Evolutionary conservation across 2,329 filamentous ascomycete genomes (phyloP), one percentile per base, ranked within the genome.

Genomic region (Pyrenochaeta sp.): DNA sequence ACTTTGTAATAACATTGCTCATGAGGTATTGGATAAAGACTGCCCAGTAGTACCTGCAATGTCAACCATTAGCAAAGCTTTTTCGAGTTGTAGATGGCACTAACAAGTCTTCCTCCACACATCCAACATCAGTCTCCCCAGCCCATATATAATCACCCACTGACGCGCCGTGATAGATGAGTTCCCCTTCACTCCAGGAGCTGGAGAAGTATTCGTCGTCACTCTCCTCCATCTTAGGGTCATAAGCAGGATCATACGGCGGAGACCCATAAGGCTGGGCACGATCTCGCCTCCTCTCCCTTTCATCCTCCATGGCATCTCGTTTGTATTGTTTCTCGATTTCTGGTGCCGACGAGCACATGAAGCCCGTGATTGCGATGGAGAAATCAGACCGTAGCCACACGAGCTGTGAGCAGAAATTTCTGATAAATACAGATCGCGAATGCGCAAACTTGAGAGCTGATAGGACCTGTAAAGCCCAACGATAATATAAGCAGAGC

Each of bases 321-420:
- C 13, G 13, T 21, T 10, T 31, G 15, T 17, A 10, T 10, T 8
- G 14, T 18, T n/a, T n/a, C n/a, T 23, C 28, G 20, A 40, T 30
- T 5, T 45, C 28, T 18, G 28, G 30, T 13, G 7, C 31, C 2
- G 34, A 21, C 1, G 41, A 28, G 10, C 21, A 17, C 3, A 52
- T 31, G 3, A 49, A 48, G 4, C 48, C 48, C 7, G 36, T 34
- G 3, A 49, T 14, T 9, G 48, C 48, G 9, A 52, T 36, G 3
- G 48, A 52, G 15, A 27, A 49, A 8, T 52, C 48, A 2, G 32
- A 22, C 0, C 45, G 44, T 15, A 52, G 3, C 48, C 48, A 52
- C 1, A 49, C 35, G n/a, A 28, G 24, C 1, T 26, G 28, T 8
- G 36, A 13, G n/a, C 35, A 44, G 18, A 52, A 49, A 17, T 19